phyloP scores from a whole-genome alignment of 352 stramenopile species.

The Globisporangium recalcitrans region DNA sequence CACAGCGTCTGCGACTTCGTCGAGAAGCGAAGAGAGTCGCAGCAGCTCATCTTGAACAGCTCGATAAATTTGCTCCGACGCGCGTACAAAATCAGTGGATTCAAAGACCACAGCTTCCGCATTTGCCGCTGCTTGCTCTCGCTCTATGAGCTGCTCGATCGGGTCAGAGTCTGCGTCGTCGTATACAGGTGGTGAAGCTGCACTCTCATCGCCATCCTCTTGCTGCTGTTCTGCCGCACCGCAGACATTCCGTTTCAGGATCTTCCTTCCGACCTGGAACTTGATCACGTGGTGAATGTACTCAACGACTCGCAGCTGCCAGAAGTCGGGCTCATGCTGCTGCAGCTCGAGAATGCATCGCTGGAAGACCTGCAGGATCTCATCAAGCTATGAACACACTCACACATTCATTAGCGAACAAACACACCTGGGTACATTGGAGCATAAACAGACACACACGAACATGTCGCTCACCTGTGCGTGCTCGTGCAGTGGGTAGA shows the following conservation, averaged over 20 bases:
- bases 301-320: constrained; percentile 44
- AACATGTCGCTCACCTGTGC: constrained; percentile 16
- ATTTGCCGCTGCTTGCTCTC: background rate
- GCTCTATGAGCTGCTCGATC: background rate
- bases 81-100: background rate
- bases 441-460: background rate
- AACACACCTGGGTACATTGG: too few species aligned
- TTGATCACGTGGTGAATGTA: constrained; percentile 27
- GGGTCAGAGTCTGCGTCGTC: background rate
- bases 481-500: constrained; percentile 32
- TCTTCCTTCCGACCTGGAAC: constrained; percentile 3
- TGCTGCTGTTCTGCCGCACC: background rate
- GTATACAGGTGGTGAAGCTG: background rate
- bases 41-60: constrained; percentile 7
- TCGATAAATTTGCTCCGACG: constrained; percentile 7
- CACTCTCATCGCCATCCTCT: background rate
- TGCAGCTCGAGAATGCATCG: constrained; percentile 25
- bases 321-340: constrained; percentile 41
- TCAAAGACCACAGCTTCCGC: background rate
- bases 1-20: background rate
- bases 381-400: constrained; percentile 22
- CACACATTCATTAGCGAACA: background rate
- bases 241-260: background rate
- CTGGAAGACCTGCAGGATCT: constrained; percentile 29
- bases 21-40: constrained; percentile 3